Base-by-base conservation (phyloP, 805 yeast genomes). In the Pichia exigua region DNA sequence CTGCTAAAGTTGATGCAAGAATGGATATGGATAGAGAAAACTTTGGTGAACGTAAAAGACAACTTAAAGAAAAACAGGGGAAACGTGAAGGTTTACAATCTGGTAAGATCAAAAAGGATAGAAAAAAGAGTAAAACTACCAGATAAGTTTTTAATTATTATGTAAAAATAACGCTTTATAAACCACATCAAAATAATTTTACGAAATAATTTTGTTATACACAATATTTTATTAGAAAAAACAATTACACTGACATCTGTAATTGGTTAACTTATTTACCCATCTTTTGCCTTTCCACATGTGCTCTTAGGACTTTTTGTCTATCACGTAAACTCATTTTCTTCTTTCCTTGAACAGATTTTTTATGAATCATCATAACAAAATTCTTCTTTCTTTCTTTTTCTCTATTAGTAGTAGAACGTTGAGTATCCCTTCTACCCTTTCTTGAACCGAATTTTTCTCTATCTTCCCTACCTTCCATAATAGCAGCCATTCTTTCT, bases 381-480 rank as follows among this genome's bases (percentile, higher is more conserved):
- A 90, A 94, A 72, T 94, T 94, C 96, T 94, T 94, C 89, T 89
- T 89, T 69, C 98, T 80, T 24, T 90, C 95, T 80, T 94, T 94
- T 71, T 95, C 97, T 70, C 82, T 82, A 69, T 94, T 94, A 2
- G 99, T 94, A 12, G 98, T 91, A 28, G 96, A 87, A 65, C 85
- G 97, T 50, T 78, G 77, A 24, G 82, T 85, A 54, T 81, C 80
- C 64, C 83, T 73, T 69, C 83, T 84, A 63, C 96, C 95, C 73
- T 81, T 87, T 66, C 83, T 81, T 20, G 96, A 86, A 26, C 97
- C 96, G 62, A 83, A 92, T 68, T 85, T 85, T 51, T 87, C 96
- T 65, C 97, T 80, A 53, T 83, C 99, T 61, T 90, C 96, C 66
- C 90, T 83, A 51, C 98, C 99, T 69, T 91, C 98, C 67, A 73